Conservation (phyloP, 2,329 filamentous ascomycete species). For the Penicillium sp. region DNA sequence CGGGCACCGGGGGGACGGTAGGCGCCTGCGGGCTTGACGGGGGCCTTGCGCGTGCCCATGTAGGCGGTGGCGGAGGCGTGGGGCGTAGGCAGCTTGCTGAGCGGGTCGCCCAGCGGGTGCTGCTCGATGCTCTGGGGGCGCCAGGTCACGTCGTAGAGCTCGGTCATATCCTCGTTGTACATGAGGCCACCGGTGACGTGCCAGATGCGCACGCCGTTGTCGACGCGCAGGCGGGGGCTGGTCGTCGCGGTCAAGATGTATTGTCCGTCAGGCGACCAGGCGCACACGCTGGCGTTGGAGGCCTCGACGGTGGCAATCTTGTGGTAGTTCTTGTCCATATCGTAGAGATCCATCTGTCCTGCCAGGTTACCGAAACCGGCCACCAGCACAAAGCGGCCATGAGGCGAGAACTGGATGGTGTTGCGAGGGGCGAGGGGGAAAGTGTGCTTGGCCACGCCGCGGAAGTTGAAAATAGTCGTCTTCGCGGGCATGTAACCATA, state of each 20-base stretch:
- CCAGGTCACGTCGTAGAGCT: slow-evolving; percentile 89
- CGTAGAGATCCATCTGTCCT: slow-evolving; percentile 96
- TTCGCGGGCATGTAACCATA: slow-evolving; percentile 99
- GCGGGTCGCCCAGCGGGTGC: slow-evolving; percentile 64
- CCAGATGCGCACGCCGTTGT: slow-evolving; percentile 95
- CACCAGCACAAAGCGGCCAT: slow-evolving; percentile 86
- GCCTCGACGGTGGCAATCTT: slow-evolving; percentile 94
- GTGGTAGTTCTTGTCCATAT: slow-evolving; percentile 86
- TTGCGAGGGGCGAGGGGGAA: slow-evolving; percentile 88
- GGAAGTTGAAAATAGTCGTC: slow-evolving; percentile 94
- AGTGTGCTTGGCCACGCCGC: slow-evolving; percentile 74
- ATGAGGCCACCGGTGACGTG: slow-evolving; percentile 83
- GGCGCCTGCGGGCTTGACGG: slow-evolving; percentile 93
- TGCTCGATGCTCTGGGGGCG: slow-evolving; percentile 66
- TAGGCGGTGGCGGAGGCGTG: slow-evolving; percentile 80
- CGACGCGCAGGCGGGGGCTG: slow-evolving; percentile 87
- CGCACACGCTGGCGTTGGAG: slow-evolving; percentile 90
- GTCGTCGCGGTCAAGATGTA: slow-evolving; percentile 98
- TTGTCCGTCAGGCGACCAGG: slow-evolving; percentile 94
- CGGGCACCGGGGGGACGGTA: slow-evolving; percentile 93
- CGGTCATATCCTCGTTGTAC: slow-evolving; percentile 93
- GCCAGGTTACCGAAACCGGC: slow-evolving; percentile 97
- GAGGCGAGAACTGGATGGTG: slow-evolving; percentile 91
- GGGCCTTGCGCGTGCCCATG: slow-evolving; percentile 82
- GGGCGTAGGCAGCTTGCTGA: slow-evolving; percentile 69